These are phyloP conservation scores for Syzygium syzygioides DNA, from an alignment of 441 rosid genomes.

Conservation along the genomic window DNA sequence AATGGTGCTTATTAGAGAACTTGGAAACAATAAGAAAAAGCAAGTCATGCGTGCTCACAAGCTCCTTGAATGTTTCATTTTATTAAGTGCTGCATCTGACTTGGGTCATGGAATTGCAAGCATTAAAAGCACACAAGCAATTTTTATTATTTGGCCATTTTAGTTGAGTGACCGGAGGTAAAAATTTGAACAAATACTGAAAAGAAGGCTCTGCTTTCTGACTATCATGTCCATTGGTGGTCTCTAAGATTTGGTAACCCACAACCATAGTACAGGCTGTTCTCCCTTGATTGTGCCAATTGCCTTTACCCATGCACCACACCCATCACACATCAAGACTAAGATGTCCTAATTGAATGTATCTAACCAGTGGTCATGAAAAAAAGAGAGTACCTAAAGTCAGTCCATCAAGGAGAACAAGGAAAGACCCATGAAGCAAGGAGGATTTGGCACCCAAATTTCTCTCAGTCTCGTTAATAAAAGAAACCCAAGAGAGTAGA, in stretches of 20 bases:
- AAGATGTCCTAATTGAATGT: not conserved
- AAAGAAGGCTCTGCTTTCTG: not conserved
- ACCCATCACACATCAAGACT: not conserved
- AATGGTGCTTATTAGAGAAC: not conserved
- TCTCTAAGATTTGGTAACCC: not conserved
- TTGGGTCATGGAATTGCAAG: not conserved
- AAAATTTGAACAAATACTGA: not conserved
- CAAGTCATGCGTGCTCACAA: not conserved
- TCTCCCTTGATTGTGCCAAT: not conserved
- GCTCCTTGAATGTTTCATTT: not conserved
- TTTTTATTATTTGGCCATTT: not conserved
- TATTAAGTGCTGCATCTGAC: not conserved
- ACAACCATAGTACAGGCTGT: not conserved
- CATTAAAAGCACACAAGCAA: not conserved
- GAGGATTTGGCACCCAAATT: slow-evolving; percentile 59
- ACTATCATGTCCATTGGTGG: not conserved
- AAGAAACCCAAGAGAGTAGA: slow-evolving; percentile 89
- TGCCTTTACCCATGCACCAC: not conserved
- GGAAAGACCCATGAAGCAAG: slow-evolving; percentile 89
- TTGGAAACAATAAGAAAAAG: not conserved
- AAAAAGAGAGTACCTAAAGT: slow-evolving; percentile 56
- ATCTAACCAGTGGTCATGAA: not conserved
- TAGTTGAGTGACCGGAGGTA: not conserved
- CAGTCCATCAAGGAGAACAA: slow-evolving; percentile 92
- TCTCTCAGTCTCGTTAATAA: slow-evolving; percentile 49